A percentile compares a stretch with the other conserved stretches of the same genome.
phyloP scores from a whole-genome alignment of 2,329 filamentous ascomycete species.

The Paecilomyces fulvus region DNA sequence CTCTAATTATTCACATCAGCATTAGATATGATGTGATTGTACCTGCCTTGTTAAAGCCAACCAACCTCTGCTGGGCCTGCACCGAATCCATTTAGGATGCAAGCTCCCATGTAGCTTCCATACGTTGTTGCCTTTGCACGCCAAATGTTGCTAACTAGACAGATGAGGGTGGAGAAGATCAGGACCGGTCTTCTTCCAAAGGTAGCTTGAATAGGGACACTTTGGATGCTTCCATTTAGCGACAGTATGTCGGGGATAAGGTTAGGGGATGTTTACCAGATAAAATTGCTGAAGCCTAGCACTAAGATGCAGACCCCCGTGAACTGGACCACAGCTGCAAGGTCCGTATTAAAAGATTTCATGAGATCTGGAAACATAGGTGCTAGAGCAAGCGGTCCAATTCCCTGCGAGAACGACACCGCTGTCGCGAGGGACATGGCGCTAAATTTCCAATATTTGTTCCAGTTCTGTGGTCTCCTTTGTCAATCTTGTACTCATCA shows the following conservation, averaged over 20 bases:
- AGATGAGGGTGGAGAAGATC: conserved; percentile 45
- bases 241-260: not conserved
- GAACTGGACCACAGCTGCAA: conserved; percentile 48
- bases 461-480: conserved; percentile 38
- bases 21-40: no score
- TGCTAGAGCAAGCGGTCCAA: conserved; percentile 47
- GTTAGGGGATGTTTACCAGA: conserved; percentile 37
- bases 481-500: not conserved
- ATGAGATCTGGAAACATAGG: conserved; percentile 55
- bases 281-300: conserved; percentile 52
- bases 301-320: conserved; percentile 50
- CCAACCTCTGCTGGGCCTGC: conserved; percentile 50
- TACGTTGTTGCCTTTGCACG: conserved; percentile 51
- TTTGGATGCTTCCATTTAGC: conserved; percentile 13
- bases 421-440: conserved; percentile 40
- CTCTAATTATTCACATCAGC: conserved; percentile 27
- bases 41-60: not conserved
- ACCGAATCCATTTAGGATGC: conserved; percentile 53
- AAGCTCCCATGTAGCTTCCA: conserved; percentile 56
- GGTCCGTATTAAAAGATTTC: conserved; percentile 44
- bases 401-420: conserved; percentile 46
- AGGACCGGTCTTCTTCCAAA: conserved; percentile 49
- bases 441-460: conserved; percentile 39
- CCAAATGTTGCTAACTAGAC: conserved; percentile 48
- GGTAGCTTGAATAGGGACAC: conserved; percentile 48